Evolutionary conservation across 805 yeast species (phyloP), one percentile per base, ranked within the genome.

Genomic region (Kuraishia hungarica): DNA sequence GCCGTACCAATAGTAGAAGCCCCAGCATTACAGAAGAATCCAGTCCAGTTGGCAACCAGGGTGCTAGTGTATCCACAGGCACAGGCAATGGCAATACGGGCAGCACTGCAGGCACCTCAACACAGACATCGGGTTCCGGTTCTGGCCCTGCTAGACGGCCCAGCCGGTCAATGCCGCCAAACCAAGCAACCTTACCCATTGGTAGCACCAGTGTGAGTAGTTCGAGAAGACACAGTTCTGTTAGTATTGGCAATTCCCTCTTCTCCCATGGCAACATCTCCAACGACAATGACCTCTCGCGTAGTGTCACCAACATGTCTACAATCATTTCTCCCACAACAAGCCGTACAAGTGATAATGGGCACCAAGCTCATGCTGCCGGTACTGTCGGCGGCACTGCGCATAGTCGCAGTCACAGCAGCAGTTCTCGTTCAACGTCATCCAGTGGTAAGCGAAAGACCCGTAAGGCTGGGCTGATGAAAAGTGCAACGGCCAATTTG

Each of bases 201-300:
- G 29, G 8, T 10, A 26, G 8, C 17, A 35, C 43, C 43, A 46
- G 49, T 19, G 20, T 24, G 17, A 24, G 19, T 11, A 20, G 47
- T 7, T 39, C 48, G 3, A 53, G 56, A 51, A 24, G 56, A 23
- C 55, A 21, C 19, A 53, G 52, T 46, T 48, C 66, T 75, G 2
- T 61, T 68, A 5, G 39, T n/a, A 15, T 19, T 26, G 48, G 51
- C 47, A 39, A 21, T 49, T 39, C 59, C 52, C 19, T 39, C 10
- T 26, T 51, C 52, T 53, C 54, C 28, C 53, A 57, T 17, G 46
- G 22, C 67, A 53, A 58, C 72, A 58, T 72, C 66, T 59, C 66
- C 28, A 46, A 51, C 21, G 28, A 46, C 48, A 28, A 26, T 39
- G 48, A 39, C 19, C 57, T 50, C 22, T 35, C 35, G 6, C 29